These are phyloP conservation scores for Mangifera indica DNA, from an alignment of 345 rosid genomes.

Conservation along the genomic window DNA sequence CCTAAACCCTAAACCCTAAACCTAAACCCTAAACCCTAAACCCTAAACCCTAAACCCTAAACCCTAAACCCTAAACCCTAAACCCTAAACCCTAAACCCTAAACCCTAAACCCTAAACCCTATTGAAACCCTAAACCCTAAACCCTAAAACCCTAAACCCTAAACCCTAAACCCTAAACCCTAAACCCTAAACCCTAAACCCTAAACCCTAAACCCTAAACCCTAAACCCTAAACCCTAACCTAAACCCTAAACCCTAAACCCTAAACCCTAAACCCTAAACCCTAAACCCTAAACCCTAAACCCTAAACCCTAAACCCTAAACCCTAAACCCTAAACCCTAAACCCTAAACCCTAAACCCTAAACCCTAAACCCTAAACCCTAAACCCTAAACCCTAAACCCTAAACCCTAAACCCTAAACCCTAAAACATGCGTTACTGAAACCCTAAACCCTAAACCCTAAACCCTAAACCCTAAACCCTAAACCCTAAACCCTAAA, in stretches of 20 bases:
- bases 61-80: conserved; percentile 23
- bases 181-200: conserved; percentile 15
- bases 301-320: conserved; percentile 14
- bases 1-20: conserved; percentile 21
- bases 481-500: background rate
- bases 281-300: conserved; percentile 4
- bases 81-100: conserved; percentile 18
- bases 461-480: conserved; percentile 12
- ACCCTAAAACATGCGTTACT: too few species aligned
- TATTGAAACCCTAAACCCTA: too few species aligned
- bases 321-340: background rate
- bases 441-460: conserved; percentile 5
- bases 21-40: conserved; percentile 24
- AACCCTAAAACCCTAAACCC: conserved; percentile 13
- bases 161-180: conserved; percentile 14
- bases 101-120: conserved; percentile 13
- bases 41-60: conserved; percentile 24
- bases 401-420: background rate
- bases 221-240: conserved; percentile 10
- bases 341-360: conserved; percentile 12
- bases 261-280: too few species aligned
- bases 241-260: conserved; percentile 13
- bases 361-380: conserved; percentile 6
- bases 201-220: conserved; percentile 17
- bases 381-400: background rate